Percentiles rank a stretch among this genome's conserved stretches.
These are phyloP conservation scores for Alternaria conjuncta DNA, from an alignment of 2,329 filamentous ascomycete genomes.

Conservation along the genomic window DNA sequence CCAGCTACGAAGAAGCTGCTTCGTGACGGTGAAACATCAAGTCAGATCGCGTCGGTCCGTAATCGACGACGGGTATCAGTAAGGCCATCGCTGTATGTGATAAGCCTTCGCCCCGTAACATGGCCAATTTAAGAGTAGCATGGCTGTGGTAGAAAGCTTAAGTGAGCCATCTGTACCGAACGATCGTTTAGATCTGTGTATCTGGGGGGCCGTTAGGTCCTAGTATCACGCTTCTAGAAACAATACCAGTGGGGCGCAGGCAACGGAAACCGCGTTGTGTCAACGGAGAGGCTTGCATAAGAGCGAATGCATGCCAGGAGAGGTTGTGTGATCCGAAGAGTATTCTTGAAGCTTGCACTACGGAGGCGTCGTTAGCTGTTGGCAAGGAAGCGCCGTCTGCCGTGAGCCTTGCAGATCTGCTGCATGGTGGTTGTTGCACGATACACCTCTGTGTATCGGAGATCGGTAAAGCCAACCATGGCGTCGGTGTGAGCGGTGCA, in stretches of 20 bases:
- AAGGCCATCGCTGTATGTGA: background rate
- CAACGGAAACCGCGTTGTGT: background rate
- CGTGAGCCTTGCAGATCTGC: constrained; percentile 2
- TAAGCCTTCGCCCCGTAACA: constrained; percentile 6
- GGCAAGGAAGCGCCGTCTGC: constrained; percentile 2
- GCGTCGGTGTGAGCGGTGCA: background rate
- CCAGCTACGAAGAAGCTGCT: background rate
- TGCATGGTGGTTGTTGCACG: constrained; percentile 1
- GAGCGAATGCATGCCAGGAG: background rate
- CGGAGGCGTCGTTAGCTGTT: background rate
- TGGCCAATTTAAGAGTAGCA: background rate
- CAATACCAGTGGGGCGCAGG: background rate
- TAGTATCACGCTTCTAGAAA: background rate
- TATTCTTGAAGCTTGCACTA: background rate
- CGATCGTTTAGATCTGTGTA: background rate
- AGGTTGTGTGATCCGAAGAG: background rate
- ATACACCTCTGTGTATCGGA: background rate
- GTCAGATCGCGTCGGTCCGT: constrained; percentile 4
- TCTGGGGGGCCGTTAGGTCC: background rate
- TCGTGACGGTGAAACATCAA: background rate
- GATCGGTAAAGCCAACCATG: background rate
- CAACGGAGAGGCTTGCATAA: background rate
- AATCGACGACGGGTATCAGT: background rate
- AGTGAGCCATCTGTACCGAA: background rate
- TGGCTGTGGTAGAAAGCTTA: background rate